A percentile compares a stretch with the other conserved stretches of the same genome.
phyloP scores from a whole-genome alignment of 106 monocot species.

The Apostasia shenzhenica region DNA sequence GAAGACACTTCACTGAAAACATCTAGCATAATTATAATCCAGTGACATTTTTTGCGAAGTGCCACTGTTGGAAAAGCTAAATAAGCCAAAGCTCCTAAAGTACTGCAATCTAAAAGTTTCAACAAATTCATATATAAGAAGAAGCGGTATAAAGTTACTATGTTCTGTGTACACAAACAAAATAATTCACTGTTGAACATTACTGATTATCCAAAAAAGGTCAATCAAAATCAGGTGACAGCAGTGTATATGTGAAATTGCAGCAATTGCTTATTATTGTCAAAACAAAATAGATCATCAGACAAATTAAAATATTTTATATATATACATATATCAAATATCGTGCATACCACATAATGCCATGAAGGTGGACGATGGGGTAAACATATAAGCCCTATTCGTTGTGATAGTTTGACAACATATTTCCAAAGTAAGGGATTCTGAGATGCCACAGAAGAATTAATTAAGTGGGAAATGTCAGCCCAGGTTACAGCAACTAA shows the following conservation, averaged over 20 bases:
- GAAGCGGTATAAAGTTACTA: too few species aligned
- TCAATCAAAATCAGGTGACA: background rate
- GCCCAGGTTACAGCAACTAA: conserved; percentile 53
- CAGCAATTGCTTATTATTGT: background rate
- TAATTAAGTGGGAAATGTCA: conserved; percentile 59
- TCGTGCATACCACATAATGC: conserved; percentile 64
- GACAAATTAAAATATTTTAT: background rate
- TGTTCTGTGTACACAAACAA: too few species aligned
- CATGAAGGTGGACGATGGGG: conserved; percentile 68
- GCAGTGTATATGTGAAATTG: background rate
- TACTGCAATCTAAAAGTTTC: background rate
- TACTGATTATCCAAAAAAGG: background rate
- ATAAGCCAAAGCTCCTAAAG: background rate
- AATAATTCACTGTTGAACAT: background rate
- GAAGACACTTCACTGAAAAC: background rate
- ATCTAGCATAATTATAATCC: too few species aligned
- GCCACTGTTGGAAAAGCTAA: background rate
- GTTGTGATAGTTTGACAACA: conserved; percentile 79
- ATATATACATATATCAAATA: background rate
- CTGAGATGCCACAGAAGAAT: conserved; percentile 48
- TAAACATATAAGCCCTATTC: conserved; percentile 77
- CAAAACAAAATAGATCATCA: conserved; percentile 1
- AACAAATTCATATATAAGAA: too few species aligned
- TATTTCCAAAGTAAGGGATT: conserved; percentile 87
- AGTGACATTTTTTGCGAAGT: background rate